phyloP scores from a whole-genome alignment of 1,139 yeast genomes.

The Candida labiduridarum region DNA sequence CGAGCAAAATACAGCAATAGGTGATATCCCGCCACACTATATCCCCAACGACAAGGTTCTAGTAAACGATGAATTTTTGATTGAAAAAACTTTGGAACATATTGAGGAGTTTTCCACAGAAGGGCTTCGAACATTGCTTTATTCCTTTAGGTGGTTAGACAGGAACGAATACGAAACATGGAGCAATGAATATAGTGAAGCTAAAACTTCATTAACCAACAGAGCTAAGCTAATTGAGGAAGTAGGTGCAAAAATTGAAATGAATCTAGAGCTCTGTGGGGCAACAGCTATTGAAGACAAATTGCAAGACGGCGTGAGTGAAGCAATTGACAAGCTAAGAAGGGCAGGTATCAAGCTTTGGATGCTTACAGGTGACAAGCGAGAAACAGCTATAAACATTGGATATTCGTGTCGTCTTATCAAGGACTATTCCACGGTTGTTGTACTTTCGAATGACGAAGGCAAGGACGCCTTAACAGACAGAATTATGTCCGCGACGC shows the following conservation, averaged over 20 bases:
- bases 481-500: slow-evolving; percentile 59
- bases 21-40: slow-evolving; percentile 15
- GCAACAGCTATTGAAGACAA: slow-evolving; percentile 98
- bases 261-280: slow-evolving; percentile 68
- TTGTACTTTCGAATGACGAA: slow-evolving; percentile 68
- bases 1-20: background rate
- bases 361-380: slow-evolving; percentile 98
- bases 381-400: slow-evolving; percentile 96
- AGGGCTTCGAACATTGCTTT: slow-evolving; percentile 86
- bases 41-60: slow-evolving; percentile 67
- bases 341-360: slow-evolving; percentile 93
- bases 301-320: slow-evolving; percentile 93
- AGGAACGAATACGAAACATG: slow-evolving; percentile 62
- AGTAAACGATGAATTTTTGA: slow-evolving; percentile 72
- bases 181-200: slow-evolving; percentile 67
- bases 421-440: slow-evolving; percentile 88
- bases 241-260: slow-evolving; percentile 74
- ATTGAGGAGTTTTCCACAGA: slow-evolving; percentile 94
- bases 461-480: slow-evolving; percentile 53
- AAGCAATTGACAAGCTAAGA: slow-evolving; percentile 86
- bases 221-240: slow-evolving; percentile 68
- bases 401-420: slow-evolving; percentile 93
- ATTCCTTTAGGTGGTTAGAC: slow-evolving; percentile 75
- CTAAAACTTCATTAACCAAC: slow-evolving; percentile 73
- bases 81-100: slow-evolving; percentile 86